Evolutionary conservation across 2,329 filamentous ascomycete species (phyloP), one percentile per base, ranked within the genome.

Genomic region (Shiraia bambusicola): DNA sequence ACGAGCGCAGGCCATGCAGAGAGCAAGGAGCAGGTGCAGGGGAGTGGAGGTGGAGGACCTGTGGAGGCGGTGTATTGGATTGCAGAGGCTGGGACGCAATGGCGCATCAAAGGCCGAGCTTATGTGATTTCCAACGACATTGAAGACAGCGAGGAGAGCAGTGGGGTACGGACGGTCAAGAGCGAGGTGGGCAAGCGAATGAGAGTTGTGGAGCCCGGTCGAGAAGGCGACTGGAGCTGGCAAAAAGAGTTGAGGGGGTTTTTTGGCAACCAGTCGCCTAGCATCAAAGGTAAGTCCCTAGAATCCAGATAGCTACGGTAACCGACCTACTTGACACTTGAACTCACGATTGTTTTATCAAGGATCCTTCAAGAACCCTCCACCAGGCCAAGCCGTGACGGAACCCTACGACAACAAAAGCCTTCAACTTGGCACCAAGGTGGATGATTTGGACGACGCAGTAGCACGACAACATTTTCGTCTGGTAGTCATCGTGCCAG

Each of bases 21-120:
- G 24, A 68, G 69, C 25, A 63, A 59, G 5, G 71, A 56, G 51
- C 74, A 69, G 47, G 56, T 63, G 28, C 63, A 69, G 47, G 73
- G 81, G 40, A 76, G 75, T 48, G 83, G 83, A 8, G 78, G 84
- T 26, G 83, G 88, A 28, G 82, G 82, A 1, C 76, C 79, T 2
- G 81, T 92, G n/a, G 92, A 96, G 70, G 88, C 84, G 6, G 80
- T 89, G 9, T 93, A 87, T 66, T 97, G 91, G 92, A 74, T 83
- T 8, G 78, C 81, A 50, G 79, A 84, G 30, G 74, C 76, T 4
- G 79, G 76, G 66, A 86, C 82, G 12, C 92, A 97, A 73, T 97
- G 92, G 92, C 81, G 92, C 45, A 67, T 97, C 25, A 82, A 83
- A 34, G 92, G 92, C 2, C 76, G 73, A 44, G 87, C 86, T 13